Evolutionary conservation across 441 rosid species (phyloP).

Genomic region (Eugenia klotzschiana): DNA sequence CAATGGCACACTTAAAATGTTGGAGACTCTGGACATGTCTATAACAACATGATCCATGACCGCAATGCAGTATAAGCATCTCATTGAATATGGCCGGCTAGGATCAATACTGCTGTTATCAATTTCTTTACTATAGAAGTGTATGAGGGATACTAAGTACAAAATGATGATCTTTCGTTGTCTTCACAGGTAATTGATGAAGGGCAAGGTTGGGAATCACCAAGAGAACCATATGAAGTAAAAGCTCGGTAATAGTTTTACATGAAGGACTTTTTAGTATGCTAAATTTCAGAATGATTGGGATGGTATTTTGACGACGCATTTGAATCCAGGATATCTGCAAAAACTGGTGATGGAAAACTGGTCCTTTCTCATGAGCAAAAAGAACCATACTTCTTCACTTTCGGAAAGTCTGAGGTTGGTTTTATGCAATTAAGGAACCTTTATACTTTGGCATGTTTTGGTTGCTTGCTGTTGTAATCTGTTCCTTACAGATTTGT

Average conservation of each 20-base stretch:
- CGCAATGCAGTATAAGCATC: background rate
- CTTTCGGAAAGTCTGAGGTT: conserved; percentile 91
- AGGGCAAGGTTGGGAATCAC: conserved; percentile 95
- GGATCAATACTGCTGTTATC: background rate
- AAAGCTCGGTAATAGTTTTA: conserved; percentile 48
- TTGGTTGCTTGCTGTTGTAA: background rate
- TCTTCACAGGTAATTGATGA: conserved; percentile 51
- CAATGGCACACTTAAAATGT: background rate
- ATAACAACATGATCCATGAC: background rate
- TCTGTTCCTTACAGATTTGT: background rate
- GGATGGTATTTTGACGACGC: background rate
- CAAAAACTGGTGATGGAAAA: conserved; percentile 59
- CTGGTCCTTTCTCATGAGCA: conserved; percentile 35
- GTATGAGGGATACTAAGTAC: background rate
- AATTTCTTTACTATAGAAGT: background rate
- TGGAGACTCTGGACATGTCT: background rate
- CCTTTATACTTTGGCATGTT: background rate
- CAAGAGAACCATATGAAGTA: conserved; percentile 90
- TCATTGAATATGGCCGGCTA: background rate
- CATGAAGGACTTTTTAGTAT: background rate
- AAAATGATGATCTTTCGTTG: background rate
- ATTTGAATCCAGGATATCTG: conserved; percentile 61
- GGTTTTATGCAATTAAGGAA: conserved; percentile 7
- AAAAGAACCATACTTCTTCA: conserved; percentile 74
- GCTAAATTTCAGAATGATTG: conserved; percentile 1